Evolutionary conservation across 2,329 filamentous ascomycete species (phyloP).

Genomic region (Fusarium miscanthi): DNA sequence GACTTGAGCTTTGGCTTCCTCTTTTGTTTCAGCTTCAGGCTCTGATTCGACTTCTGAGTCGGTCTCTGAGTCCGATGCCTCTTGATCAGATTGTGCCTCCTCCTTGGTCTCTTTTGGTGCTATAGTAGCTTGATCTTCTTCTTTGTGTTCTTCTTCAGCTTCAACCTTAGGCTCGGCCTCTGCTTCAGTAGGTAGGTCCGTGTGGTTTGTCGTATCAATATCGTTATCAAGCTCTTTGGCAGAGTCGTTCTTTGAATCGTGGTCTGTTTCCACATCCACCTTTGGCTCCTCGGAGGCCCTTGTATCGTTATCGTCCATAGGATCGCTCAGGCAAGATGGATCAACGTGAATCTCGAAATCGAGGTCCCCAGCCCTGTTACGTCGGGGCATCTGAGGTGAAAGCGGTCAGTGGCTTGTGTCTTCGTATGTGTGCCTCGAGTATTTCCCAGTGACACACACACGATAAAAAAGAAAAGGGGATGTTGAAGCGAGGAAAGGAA

Average conservation of each 20-base stretch:
- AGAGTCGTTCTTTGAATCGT: constrained; percentile 32
- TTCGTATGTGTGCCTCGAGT: constrained; percentile 25
- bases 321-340: constrained; percentile 55
- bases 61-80: neutral
- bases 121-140: constrained; percentile 11
- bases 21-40: neutral
- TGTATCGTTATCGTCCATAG: constrained; percentile 53
- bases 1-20: constrained; percentile 5
- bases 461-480: constrained; percentile 15
- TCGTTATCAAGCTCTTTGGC: constrained; percentile 17
- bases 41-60: constrained; percentile 1
- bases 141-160: constrained; percentile 16
- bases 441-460: constrained; percentile 34
- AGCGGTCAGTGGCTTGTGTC: constrained; percentile 7
- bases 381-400: constrained; percentile 45
- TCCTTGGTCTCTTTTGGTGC: constrained; percentile 13
- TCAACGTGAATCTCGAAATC: constrained; percentile 64
- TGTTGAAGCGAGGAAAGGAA: constrained; percentile 19
- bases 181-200: constrained; percentile 22
- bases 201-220: constrained; percentile 14
- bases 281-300: constrained; percentile 37
- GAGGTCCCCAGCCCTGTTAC: constrained; percentile 48
- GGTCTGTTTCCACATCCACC: constrained; percentile 20
- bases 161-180: constrained; percentile 21
- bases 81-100: neutral